Evolutionary conservation across 2,329 filamentous ascomycete species (phyloP), one percentile per base, ranked within the genome.

Genomic region (Escovopsis sp.): DNA sequence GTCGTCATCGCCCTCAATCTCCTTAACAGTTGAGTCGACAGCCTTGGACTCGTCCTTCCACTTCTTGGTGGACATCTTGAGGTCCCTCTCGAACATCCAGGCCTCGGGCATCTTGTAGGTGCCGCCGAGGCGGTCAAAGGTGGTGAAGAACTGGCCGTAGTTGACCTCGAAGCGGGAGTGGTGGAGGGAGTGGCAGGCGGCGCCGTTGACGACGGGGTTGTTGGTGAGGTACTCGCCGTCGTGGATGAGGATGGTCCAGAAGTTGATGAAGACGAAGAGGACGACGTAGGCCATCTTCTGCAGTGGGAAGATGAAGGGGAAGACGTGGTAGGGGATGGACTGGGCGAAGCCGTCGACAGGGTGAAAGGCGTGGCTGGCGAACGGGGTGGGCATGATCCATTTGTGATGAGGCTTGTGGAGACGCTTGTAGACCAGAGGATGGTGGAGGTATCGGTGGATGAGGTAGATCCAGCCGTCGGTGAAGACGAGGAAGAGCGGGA

Each of bases 361-460:
- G 68, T 96, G 87, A 74, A 96, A 96, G 45, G 89, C 89, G 58
- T 94, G 84, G 53, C 82, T 87, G 36, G 89, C 88, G 60, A 77
- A 95, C 1, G 89, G 89, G 3, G 86, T 94, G 3, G 89, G 89
- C 85, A 95, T 93, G 65, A 96, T 95, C 89, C 89, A 96, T 70
- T 94, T 95, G 78, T 96, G 89, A 66, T 96, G 89, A 51, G 87
- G 82, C 76, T 96, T 96, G 75, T 96, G 89, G 40, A 95, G 72
- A 51, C 70, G 70, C 69, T 88, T 93, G 75, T 96, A 96, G 41
- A 64, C 53, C 42, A 67, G 57, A 12, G 84, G 84, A 63, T 87
- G 80, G 65, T 94, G 87, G 47, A 93, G 73, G 44, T 76, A 82
- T 44, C 87, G 82, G 68, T 94, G 87, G 55, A 93, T 89, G 73